These are phyloP conservation scores for Acer negundo DNA, from an alignment of 345 rosid species.

Conservation along the genomic window DNA sequence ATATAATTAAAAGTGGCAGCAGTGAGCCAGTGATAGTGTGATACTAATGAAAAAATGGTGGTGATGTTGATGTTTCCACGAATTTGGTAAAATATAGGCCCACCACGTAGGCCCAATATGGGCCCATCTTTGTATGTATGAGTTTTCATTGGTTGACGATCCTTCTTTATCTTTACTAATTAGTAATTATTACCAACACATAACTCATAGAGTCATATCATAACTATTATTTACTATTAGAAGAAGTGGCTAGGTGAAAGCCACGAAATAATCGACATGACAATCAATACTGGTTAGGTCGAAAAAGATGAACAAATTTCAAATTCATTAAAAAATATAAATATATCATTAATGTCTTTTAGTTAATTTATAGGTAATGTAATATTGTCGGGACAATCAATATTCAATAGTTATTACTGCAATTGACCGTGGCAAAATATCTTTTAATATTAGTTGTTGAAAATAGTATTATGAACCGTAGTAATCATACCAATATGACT, in stretches of 20 bases:
- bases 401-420: no score
- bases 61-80: slow-evolving; percentile 5
- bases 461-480: no score
- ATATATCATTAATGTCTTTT: no score
- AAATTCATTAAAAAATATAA: no score
- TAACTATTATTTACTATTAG: neutral
- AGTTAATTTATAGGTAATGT: no score
- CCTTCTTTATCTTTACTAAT: neutral
- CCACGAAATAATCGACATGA: neutral
- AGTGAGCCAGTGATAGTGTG: no score
- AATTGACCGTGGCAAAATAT: no score
- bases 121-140: neutral
- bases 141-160: neutral
- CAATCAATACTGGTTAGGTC: neutral
- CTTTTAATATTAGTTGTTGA: no score
- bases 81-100: slow-evolving; percentile 12
- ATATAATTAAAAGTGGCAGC: neutral
- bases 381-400: no score
- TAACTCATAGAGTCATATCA: neutral
- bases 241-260: neutral
- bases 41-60: neutral
- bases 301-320: neutral
- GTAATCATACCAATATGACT: no score
- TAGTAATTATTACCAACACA: neutral
- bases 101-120: slow-evolving; percentile 8